phyloP scores from a whole-genome alignment of 257 asterid species.

The Petrea volubilis region DNA sequence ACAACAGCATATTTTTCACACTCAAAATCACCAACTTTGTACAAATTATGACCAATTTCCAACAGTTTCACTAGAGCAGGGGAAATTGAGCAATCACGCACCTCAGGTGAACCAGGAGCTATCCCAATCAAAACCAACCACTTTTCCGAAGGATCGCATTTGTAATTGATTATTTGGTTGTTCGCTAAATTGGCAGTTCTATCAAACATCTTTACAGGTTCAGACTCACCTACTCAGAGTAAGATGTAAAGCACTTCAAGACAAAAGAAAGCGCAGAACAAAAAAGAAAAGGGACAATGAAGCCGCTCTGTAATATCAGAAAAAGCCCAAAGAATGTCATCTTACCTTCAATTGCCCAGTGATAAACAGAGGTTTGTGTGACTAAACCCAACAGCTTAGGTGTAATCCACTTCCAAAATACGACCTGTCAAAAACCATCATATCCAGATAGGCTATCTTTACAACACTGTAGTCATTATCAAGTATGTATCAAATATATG shows the following conservation, averaged over 20 bases:
- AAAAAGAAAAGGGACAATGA: not conserved
- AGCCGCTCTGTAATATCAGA: not conserved
- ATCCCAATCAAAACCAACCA: constrained; percentile 98
- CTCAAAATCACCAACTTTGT: not conserved
- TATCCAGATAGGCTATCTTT: constrained; percentile 17
- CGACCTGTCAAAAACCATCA: constrained; percentile 57
- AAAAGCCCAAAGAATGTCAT: constrained; percentile 12
- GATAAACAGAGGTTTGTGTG: constrained; percentile 87
- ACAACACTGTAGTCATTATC: constrained; percentile 1
- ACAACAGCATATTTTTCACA: not conserved
- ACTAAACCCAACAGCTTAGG: constrained; percentile 95
- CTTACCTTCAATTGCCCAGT: constrained; percentile 93
- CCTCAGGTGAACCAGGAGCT: constrained; percentile 99
- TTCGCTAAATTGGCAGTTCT: constrained; percentile 90
- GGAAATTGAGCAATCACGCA: constrained; percentile 28
- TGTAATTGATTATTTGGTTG: constrained; percentile 92
- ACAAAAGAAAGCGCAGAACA: constrained; percentile 12
- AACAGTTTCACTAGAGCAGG: constrained; percentile 8
- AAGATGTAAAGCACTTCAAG: constrained; percentile 13
- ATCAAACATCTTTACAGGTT: constrained; percentile 92
- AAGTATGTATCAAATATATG: constrained; percentile 2
- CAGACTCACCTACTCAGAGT: constrained; percentile 74
- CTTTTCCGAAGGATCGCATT: constrained; percentile 96
- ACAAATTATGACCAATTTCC: constrained; percentile 3
- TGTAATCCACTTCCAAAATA: constrained; percentile 97